Evolutionary conservation across 306 rosid species (phyloP).

Genomic region (Inga oerstediana): DNA sequence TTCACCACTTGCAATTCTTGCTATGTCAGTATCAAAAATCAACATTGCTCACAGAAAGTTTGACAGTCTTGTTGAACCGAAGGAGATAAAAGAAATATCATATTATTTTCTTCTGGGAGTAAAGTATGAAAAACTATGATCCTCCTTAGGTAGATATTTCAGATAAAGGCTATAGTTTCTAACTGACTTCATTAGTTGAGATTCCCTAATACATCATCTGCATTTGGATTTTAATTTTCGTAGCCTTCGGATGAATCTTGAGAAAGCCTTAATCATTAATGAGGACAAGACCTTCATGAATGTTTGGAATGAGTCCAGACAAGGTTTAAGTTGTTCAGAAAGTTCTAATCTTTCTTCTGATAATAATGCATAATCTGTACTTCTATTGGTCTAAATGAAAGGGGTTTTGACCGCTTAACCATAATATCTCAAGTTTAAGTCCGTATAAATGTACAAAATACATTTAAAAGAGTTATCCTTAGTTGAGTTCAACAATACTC

Average conservation of each 20-base stretch:
- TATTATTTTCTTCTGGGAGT: conserved; percentile 17
- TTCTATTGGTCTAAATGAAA: too few species aligned
- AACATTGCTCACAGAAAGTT: not conserved
- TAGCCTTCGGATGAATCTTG: conserved; percentile 25
- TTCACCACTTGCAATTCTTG: conserved; percentile 28
- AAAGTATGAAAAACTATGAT: conserved; percentile 30
- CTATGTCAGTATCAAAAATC: not conserved
- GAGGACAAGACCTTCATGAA: conserved; percentile 46
- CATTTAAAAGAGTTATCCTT: too few species aligned
- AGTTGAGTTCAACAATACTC: too few species aligned
- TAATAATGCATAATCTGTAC: conserved; percentile 32
- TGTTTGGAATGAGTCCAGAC: conserved; percentile 43
- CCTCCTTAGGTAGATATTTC: conserved; percentile 27
- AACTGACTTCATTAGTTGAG: conserved; percentile 51
- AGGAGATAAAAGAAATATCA: conserved; percentile 2
- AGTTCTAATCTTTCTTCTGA: conserved; percentile 32
- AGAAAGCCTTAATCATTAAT: conserved; percentile 21
- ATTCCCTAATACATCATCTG: conserved; percentile 32
- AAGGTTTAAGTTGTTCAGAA: conserved; percentile 34
- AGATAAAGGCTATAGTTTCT: conserved; percentile 34
- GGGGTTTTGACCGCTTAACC: too few species aligned
- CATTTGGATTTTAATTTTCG: conserved; percentile 25
- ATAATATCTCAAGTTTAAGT: too few species aligned
- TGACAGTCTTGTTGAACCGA: conserved; percentile 10
- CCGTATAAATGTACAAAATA: too few species aligned